Evolutionary conservation across 2,329 filamentous ascomycete species (phyloP), one percentile per base, ranked within the genome.

Genomic region (Cephalotrichum gorgonifer): DNA sequence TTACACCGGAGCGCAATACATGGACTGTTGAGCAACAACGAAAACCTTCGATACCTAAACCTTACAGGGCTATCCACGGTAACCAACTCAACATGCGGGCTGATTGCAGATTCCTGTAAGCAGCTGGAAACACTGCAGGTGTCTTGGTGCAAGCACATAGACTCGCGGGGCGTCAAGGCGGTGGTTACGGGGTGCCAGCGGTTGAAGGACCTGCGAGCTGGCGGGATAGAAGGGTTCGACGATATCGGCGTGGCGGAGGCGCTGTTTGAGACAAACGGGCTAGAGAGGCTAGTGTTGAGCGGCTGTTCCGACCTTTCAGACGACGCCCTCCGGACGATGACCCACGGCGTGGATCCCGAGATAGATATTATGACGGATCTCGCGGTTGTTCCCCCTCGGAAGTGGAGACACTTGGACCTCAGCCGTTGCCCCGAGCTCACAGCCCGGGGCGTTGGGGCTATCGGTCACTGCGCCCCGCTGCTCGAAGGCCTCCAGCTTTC

Each of bases 71-170:
- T 97, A 53, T 72, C 80, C 2, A 83, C 83, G 12, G 86, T 90
- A 14, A 88, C 84, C 27, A 95, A 95, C 61, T 79, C 79, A 22
- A 86, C 88, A 1, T 90, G 94, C 78, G 87, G 84, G 59, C 88
- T 94, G 52, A 85, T 98, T 52, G 83, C 87, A 1, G 75, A 85
- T 48, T 83, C 84, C 35, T 97, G 91, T 58, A 81, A 83, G 1
- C 81, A 84, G 44, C 72, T 98, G n/a, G 83, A 95, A 64, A 75
- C 79, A 49, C 75, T 97, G 55, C 94, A 96, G 58, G 79, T 97
- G 20, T 95, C 89, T 0, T 97, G 91, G 88, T 98, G 93, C 68
- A 83, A 82, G 55, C 85, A 88, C 52, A 81, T 96, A 60, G 85
- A 93, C 59, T 85, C 87, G 8, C 72, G 78, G 12, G 90, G 89